Evolutionary conservation across 2,329 filamentous ascomycete species (phyloP).

Genomic region (Aotearoamyces nothofagi): DNA sequence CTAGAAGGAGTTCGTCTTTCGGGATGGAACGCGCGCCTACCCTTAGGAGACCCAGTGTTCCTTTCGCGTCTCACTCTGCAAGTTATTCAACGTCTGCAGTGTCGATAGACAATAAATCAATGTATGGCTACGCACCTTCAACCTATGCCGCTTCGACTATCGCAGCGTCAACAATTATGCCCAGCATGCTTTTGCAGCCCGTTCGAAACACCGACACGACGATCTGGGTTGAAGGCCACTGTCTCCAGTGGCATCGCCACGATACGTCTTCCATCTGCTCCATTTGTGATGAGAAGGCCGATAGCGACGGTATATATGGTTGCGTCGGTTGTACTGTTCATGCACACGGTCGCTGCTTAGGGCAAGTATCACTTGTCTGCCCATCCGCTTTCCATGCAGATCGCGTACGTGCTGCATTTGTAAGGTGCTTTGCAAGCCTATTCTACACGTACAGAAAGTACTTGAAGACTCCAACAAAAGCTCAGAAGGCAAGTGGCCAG

Average conservation of each 20-base stretch:
- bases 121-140: conserved; percentile 59
- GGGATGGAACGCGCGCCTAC: conserved; percentile 58
- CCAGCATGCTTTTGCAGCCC: conserved; percentile 65
- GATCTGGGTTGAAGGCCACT: conserved; percentile 77
- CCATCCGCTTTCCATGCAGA: conserved; percentile 46
- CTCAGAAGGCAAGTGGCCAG: conserved; percentile 44
- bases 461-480: conserved; percentile 39
- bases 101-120: conserved; percentile 21
- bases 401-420: conserved; percentile 46
- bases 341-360: conserved; percentile 44
- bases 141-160: conserved; percentile 77
- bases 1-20: conserved; percentile 88
- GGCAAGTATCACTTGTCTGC: conserved; percentile 47
- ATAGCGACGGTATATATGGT: conserved; percentile 54
- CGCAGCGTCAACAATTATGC: conserved; percentile 76
- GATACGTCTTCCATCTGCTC: conserved; percentile 50
- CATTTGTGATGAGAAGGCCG: conserved; percentile 60
- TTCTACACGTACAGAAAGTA: conserved; percentile 53
- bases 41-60: conserved; percentile 53
- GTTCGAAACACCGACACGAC: conserved; percentile 66
- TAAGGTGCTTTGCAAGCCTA: conserved; percentile 48
- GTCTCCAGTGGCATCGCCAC: conserved; percentile 47
- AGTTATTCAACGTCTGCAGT: conserved; percentile 54
- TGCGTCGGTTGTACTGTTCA: conserved; percentile 49
- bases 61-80: conserved; percentile 53